Percentiles rank a stretch among this genome's conserved stretches.
phyloP scores from a whole-genome alignment of 805 yeast species.

The Babjeviella inositovora region DNA sequence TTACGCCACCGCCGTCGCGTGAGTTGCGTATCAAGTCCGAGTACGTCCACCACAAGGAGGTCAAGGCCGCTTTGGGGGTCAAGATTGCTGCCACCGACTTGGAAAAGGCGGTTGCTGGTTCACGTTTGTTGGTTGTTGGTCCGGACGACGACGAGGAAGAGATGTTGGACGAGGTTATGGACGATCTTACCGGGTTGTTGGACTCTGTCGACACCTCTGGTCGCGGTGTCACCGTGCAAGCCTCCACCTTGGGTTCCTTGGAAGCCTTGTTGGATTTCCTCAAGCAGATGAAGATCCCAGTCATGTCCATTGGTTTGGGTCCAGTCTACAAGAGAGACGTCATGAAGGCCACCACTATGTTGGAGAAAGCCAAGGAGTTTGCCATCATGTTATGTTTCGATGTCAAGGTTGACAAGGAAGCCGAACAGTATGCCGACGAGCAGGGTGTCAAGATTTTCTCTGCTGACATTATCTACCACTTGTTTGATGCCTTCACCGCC shows the following conservation, averaged over 20 bases:
- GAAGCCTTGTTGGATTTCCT: constrained; percentile 95
- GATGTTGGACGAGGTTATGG: constrained; percentile 96
- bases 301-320: constrained; percentile 95
- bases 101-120: constrained; percentile 98
- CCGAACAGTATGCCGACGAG: constrained; percentile 94
- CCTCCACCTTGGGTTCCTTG: constrained; percentile 93
- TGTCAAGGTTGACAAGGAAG: constrained; percentile 93
- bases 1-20: constrained; percentile 95
- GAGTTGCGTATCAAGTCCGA: constrained; percentile 95
- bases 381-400: constrained; percentile 99
- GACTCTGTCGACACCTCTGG: constrained; percentile 94
- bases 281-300: constrained; percentile 98
- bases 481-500: constrained; percentile 87
- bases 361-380: constrained; percentile 86
- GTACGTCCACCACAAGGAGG: constrained; percentile 92
- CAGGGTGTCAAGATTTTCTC: constrained; percentile 84
- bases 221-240: constrained; percentile 96
- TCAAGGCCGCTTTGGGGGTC: constrained; percentile 97
- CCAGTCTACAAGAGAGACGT: constrained; percentile 98
- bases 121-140: constrained; percentile 86
- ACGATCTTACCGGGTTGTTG: constrained; percentile 84
- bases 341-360: constrained; percentile 93
- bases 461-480: constrained; percentile 92
- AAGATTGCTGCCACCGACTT: constrained; percentile 96
- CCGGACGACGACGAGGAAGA: constrained; percentile 98